Percentiles rank a stretch among this genome's conserved stretches.
phyloP scores from a whole-genome alignment of 345 rosid genomes.

The Hirschfeldia incana region DNA sequence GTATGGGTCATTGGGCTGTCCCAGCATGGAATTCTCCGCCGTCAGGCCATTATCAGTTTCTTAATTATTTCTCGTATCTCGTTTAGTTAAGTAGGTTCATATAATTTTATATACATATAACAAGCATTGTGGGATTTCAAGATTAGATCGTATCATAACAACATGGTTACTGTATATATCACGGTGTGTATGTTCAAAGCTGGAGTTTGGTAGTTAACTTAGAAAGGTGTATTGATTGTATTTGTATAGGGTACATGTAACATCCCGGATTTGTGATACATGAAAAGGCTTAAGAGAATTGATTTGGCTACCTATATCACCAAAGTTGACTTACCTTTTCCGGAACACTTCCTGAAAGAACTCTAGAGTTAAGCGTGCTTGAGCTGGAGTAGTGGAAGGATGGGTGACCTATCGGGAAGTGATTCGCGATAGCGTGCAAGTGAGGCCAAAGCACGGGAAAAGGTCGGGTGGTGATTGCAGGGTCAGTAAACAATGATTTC shows the following conservation, averaged over 20 bases:
- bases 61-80: slow-evolving; percentile 7
- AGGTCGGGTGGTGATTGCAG: too few species aligned
- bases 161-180: neutral
- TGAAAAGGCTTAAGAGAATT: too few species aligned
- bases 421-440: too few species aligned
- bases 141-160: neutral
- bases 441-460: too few species aligned
- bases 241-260: neutral
- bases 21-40: slow-evolving; percentile 35
- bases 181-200: slow-evolving; percentile 3
- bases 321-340: too few species aligned
- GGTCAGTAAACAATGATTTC: too few species aligned
- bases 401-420: too few species aligned
- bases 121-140: slow-evolving; percentile 12
- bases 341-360: too few species aligned
- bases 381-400: too few species aligned
- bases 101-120: slow-evolving; percentile 1
- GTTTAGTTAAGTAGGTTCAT: slow-evolving; percentile 28
- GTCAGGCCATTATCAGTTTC: slow-evolving; percentile 35
- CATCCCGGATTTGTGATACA: too few species aligned
- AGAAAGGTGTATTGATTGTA: neutral
- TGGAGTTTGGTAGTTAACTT: neutral
- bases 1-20: slow-evolving; percentile 12
- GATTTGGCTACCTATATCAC: too few species aligned
- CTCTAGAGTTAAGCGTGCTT: too few species aligned